These are phyloP conservation scores for Glycyrrhiza uralensis DNA, from an alignment of 306 rosid genomes.

Conservation along the genomic window DNA sequence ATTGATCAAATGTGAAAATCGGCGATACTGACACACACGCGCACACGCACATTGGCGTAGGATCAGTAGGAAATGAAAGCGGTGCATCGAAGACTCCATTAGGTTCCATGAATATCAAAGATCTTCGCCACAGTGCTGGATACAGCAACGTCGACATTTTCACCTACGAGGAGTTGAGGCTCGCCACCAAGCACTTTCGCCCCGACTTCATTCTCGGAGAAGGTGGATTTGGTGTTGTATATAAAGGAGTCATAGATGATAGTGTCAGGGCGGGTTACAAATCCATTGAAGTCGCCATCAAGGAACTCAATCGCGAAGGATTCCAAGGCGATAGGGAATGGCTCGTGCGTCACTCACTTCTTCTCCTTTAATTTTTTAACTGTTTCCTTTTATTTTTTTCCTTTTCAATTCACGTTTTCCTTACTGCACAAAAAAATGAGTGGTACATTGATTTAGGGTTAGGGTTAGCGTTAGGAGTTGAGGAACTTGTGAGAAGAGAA, in stretches of 20 bases:
- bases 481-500: neutral
- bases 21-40: neutral
- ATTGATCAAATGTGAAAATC: neutral
- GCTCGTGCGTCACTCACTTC: constrained; percentile 70
- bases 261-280: constrained; percentile 61
- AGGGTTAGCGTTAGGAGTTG: neutral
- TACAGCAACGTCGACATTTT: constrained; percentile 69
- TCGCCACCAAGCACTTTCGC: constrained; percentile 75
- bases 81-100: constrained; percentile 26
- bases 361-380: neutral
- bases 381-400: no score
- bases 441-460: neutral
- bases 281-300: constrained; percentile 73
- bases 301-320: constrained; percentile 96
- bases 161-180: constrained; percentile 64
- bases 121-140: constrained; percentile 68
- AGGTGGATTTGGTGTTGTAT: constrained; percentile 97
- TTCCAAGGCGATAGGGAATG: constrained; percentile 99
- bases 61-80: constrained; percentile 38
- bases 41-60: no score
- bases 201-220: constrained; percentile 88
- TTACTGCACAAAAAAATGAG: neutral
- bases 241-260: constrained; percentile 80
- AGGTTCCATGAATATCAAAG: constrained; percentile 53
- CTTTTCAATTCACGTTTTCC: neutral